Evolutionary conservation across 352 stramenopile species (phyloP).

Genomic region (Sclerospora graminicola): DNA sequence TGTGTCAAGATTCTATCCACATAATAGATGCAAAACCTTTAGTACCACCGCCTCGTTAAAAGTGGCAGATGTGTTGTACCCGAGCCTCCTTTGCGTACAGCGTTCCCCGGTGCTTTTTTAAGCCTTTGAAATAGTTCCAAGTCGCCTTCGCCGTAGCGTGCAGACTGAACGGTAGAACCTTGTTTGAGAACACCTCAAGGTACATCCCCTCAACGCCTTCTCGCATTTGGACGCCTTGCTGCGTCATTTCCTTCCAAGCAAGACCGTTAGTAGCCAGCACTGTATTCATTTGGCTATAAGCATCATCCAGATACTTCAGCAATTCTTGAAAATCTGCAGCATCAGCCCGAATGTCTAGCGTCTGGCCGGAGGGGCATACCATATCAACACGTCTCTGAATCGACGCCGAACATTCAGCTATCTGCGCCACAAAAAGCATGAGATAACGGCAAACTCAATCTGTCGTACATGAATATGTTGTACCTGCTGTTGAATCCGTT

Average conservation of each 20-base stretch:
- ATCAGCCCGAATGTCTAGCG: slow-evolving; percentile 14
- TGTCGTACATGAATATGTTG: not conserved
- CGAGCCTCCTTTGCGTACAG: slow-evolving; percentile 23
- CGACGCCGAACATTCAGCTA: slow-evolving; percentile 9
- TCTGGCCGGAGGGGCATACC: slow-evolving; percentile 5
- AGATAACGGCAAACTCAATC: not conserved
- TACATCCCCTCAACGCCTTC: slow-evolving; percentile 16
- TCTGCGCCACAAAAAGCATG: slow-evolving; percentile 1
- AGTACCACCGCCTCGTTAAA: not conserved
- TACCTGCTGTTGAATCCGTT: slow-evolving; percentile 15
- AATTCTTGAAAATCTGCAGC: slow-evolving; percentile 15
- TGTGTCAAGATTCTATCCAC: slow-evolving; percentile 17
- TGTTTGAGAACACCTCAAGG: slow-evolving; percentile 23
- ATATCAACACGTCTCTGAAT: slow-evolving; percentile 9
- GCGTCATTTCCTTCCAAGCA: slow-evolving; percentile 12
- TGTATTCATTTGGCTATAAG: slow-evolving; percentile 15
- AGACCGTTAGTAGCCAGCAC: slow-evolving; percentile 20
- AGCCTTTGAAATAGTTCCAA: slow-evolving; percentile 28
- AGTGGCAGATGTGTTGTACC: slow-evolving; percentile 6
- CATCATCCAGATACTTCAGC: slow-evolving; percentile 13
- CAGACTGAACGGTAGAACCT: slow-evolving; percentile 21
- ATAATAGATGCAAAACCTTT: not conserved
- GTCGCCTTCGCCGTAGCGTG: slow-evolving; percentile 16
- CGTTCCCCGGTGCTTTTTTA: slow-evolving; percentile 22
- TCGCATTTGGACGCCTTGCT: slow-evolving; percentile 19